Conservation (phyloP, 257 asterid species). For the Paulownia fortunei region DNA sequence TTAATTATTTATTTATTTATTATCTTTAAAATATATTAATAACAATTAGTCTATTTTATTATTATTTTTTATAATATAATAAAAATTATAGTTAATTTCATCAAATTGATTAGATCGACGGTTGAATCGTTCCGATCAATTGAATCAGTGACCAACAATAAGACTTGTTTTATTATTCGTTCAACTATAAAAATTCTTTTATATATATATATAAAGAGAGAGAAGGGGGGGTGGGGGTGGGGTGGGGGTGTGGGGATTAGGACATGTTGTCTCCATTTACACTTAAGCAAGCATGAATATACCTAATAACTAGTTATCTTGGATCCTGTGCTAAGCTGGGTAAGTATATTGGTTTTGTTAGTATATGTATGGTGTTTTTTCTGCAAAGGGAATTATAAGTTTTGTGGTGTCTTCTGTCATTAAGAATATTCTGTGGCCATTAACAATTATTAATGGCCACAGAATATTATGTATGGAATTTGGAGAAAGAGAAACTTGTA, state of each 20-base stretch:
- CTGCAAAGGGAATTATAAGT: not conserved
- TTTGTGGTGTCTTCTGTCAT: slow-evolving; percentile 15
- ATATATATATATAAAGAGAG: not conserved
- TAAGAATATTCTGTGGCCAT: slow-evolving; percentile 14
- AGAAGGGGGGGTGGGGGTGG: not conserved
- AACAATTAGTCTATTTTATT: too few relatives aligned
- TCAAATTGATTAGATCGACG: too few relatives aligned
- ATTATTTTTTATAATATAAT: too few relatives aligned
- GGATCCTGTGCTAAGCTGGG: slow-evolving; percentile 29
- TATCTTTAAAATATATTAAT: too few relatives aligned
- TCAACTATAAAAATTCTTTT: too few relatives aligned
- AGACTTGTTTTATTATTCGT: too few relatives aligned
- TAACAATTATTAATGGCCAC: not conserved
- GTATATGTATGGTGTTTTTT: slow-evolving; percentile 5
- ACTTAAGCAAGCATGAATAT: not conserved
- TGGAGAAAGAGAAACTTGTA: not conserved
- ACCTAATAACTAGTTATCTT: not conserved
- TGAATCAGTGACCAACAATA: too few relatives aligned
- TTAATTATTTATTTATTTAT: too few relatives aligned
- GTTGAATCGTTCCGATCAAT: too few relatives aligned
- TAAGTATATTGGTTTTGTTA: not conserved
- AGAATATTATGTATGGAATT: slow-evolving; percentile 11
- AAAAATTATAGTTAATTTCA: too few relatives aligned
- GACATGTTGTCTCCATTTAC: not conserved
- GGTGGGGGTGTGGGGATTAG: not conserved